Evolutionary conservation across 2,329 filamentous ascomycete genomes (phyloP).

Genomic region (Harringtonia lauricola): DNA sequence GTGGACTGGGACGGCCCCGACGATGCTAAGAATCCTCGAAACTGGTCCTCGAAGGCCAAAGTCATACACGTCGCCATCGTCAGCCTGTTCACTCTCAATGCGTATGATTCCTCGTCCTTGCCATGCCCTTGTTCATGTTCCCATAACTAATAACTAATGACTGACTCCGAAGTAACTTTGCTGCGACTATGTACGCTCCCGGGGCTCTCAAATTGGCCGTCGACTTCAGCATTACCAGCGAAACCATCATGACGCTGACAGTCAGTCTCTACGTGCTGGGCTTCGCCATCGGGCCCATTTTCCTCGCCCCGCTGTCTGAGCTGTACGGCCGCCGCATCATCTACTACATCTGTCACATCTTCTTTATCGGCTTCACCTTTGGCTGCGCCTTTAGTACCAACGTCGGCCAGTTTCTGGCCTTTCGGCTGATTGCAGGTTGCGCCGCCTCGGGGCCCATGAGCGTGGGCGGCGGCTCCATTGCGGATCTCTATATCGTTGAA

Average conservation of each 20-base stretch:
- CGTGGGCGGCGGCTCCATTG: conserved; percentile 56
- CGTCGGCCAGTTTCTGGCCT: conserved; percentile 4
- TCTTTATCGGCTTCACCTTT: background rate
- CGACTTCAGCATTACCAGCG: background rate
- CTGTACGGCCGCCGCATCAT: conserved; percentile 13
- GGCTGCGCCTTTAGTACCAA: conserved; percentile 1
- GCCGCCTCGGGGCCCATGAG: conserved; percentile 32
- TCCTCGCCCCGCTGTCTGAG: conserved; percentile 5
- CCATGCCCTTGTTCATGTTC: background rate
- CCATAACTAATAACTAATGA: background rate
- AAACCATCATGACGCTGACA: background rate
- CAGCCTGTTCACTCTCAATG: conserved; percentile 31
- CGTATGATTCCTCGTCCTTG: background rate
- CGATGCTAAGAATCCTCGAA: conserved; percentile 40
- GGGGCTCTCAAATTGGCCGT: background rate
- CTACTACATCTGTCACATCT: conserved; percentile 1
- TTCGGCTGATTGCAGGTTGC: conserved; percentile 3
- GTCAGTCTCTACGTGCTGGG: conserved; percentile 4
- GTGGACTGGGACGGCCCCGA: conserved; percentile 41
- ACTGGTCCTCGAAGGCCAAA: conserved; percentile 36
- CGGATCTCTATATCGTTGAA: conserved; percentile 48
- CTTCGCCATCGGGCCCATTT: conserved; percentile 4
- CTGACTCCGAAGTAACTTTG: conserved; percentile 3
- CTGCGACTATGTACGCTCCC: conserved; percentile 1
- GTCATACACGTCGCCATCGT: conserved; percentile 33